A percentile compares a stretch with the other conserved stretches of the same genome.
Evolutionary conservation across 495 filamentous ascomycete genomes (phyloP).

Genomic region (Penicillium silybi): DNA sequence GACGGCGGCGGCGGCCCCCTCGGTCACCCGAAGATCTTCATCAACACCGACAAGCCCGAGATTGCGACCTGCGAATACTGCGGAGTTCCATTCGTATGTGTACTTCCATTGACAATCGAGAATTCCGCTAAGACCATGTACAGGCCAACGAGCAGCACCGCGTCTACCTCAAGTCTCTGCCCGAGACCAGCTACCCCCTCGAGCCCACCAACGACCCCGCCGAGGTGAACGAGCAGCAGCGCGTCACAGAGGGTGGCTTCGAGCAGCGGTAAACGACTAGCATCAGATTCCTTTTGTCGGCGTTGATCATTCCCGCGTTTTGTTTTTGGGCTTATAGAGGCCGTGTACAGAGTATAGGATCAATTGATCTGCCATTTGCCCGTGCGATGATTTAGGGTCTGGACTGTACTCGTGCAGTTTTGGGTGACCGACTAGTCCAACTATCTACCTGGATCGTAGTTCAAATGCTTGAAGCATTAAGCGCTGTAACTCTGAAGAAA

Average conservation of each 20-base stretch:
- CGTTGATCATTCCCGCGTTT: conserved; percentile 37
- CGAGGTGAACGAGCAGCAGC: conserved; percentile 53
- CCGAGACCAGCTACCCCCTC: conserved; percentile 74
- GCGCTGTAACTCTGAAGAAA: conserved; percentile 1
- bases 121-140: neutral
- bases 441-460: conserved; percentile 3
- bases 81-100: conserved; percentile 87
- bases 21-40: conserved; percentile 90
- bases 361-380: conserved; percentile 26
- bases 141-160: conserved; percentile 87
- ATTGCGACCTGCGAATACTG: conserved; percentile 90
- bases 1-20: conserved; percentile 91
- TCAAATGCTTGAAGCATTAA: neutral
- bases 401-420: neutral
- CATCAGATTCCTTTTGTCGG: conserved; percentile 36
- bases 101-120: neutral
- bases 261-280: conserved; percentile 47
- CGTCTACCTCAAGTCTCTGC: conserved; percentile 73
- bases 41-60: conserved; percentile 96
- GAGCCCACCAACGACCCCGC: conserved; percentile 45
- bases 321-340: conserved; percentile 28
- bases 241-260: conserved; percentile 48
- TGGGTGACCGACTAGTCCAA: neutral
- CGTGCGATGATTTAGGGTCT: neutral
- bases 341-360: conserved; percentile 34